Base-by-base conservation (phyloP, 257 asterid genomes). In the Solanum corneliomulleri region DNA sequence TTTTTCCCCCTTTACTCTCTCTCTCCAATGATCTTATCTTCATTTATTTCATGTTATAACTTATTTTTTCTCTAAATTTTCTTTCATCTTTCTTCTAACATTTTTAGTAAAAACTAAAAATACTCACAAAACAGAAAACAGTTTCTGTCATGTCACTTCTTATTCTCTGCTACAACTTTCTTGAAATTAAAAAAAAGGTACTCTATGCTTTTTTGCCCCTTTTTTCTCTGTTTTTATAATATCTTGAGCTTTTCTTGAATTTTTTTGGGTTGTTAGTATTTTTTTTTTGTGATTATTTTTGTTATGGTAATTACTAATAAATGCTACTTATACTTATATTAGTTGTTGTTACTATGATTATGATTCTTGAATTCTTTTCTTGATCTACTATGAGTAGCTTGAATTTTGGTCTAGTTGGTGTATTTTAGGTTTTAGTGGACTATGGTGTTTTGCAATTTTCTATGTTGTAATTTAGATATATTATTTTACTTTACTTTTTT, bases 21-120 rank as follows among this genome's bases (percentile, higher is more conserved):
- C 89, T 89, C 89, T 89, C 93, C 82, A 87, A 91, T 90, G 90
- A 93, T 94, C 98, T 95, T 94, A 93, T 95, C 97, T 89, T 92
- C 94, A 91, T 90, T 89, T 87, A 60, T 66, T 47, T 76, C 90
- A 41, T 87, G 87, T 82, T 86, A 33, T 66, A 39, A 41, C 60
- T 42, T 14, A 42, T 15, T 76, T 41, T 41, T 23, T 23, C 88
- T 89, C 82, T 72, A 37, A 37, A 37, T 89, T 89, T 84, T 86
- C 35, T 23, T 29, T 18, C 37, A 14, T 75, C 42, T 13, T 13
- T 85, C 66, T 86, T 76, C 93, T 27, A 83, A 92, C 92, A 89
- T 87, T 66, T 92, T 91, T 94, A 93, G 96, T 60, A 94, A 91
- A 94, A 89, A 89, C 92, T 47, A 39, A 82, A 11, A 37, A 83